Percentiles rank a stretch among this genome's conserved stretches.
Conservation (phyloP, 331 rosid genomes). For the Telfairia occidentalis region DNA sequence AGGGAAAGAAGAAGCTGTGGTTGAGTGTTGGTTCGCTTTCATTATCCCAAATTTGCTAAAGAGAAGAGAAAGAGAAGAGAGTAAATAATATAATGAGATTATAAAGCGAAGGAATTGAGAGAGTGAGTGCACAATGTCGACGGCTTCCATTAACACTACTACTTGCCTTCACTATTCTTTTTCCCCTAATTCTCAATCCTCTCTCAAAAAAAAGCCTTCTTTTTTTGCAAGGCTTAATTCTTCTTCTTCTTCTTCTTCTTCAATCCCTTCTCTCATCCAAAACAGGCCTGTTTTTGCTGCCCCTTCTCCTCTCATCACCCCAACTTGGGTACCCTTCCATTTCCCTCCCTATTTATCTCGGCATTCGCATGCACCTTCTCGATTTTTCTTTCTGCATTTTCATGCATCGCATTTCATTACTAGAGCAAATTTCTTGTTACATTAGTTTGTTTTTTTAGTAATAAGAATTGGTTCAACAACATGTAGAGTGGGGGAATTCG, state of each 20-base stretch:
- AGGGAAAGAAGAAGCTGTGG: conserved; percentile 55
- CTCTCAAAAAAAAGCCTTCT: no score
- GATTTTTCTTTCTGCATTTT: neutral
- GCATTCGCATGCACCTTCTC: no score
- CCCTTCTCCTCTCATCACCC: conserved; percentile 55
- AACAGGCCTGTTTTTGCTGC: conserved; percentile 74
- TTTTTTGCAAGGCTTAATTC: conserved; percentile 37
- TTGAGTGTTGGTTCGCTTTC: conserved; percentile 57
- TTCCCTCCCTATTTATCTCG: neutral
- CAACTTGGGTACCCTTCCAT: conserved; percentile 39
- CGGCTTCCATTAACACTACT: conserved; percentile 48
- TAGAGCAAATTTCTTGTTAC: no score
- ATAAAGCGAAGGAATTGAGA: conserved; percentile 26
- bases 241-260: conserved; percentile 29
- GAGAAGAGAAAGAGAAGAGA: neutral
- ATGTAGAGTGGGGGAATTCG: no score
- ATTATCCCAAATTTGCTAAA: conserved; percentile 45
- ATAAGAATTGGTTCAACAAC: no score
- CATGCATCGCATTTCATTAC: no score
- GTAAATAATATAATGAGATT: neutral
- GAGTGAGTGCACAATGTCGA: conserved; percentile 51
- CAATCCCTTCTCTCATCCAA: conserved; percentile 70
- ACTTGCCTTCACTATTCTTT: conserved; percentile 35
- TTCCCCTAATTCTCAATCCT: no score
- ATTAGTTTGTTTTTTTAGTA: no score